These are phyloP conservation scores for Syncephalis plumigaleata DNA, from an alignment of 371 early-diverging fungal genomes.

Conservation along the genomic window DNA sequence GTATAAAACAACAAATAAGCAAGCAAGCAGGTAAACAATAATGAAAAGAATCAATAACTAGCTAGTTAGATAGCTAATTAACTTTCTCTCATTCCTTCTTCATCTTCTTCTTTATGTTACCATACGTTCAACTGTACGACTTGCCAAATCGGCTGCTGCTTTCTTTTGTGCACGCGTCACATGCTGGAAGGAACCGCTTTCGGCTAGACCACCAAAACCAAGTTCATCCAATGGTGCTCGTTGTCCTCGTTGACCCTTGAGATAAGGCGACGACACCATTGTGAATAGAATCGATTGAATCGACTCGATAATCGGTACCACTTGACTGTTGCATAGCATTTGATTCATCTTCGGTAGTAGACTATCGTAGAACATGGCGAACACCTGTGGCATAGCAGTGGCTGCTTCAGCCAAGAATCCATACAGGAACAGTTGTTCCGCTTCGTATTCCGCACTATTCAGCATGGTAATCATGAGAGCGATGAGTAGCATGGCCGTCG, in stretches of 20 bases:
- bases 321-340: conserved; percentile 44
- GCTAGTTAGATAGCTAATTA: too few species aligned
- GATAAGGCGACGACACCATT: conserved; percentile 42
- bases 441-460: conserved; percentile 62
- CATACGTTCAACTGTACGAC: not conserved
- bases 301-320: conserved; percentile 47
- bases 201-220: conserved; percentile 23
- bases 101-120: not conserved
- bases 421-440: conserved; percentile 71
- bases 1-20: too few species aligned
- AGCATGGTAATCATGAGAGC: conserved; percentile 66
- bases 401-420: conserved; percentile 68
- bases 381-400: conserved; percentile 49
- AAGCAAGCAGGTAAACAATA: too few species aligned
- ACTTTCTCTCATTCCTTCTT: too few species aligned
- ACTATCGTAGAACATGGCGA: conserved; percentile 53
- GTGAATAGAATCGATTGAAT: conserved; percentile 63
- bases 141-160: not conserved
- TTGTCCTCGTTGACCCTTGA: conserved; percentile 19
- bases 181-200: conserved; percentile 11
- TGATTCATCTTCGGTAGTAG: conserved; percentile 62
- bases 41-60: too few species aligned
- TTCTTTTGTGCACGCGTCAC: conserved; percentile 4
- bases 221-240: conserved; percentile 30
- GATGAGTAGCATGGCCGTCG: conserved; percentile 49